A percentile compares a stretch with the other conserved stretches of the same genome.
Conservation (phyloP, 129 eudicot species). For the Silybum marianum region DNA sequence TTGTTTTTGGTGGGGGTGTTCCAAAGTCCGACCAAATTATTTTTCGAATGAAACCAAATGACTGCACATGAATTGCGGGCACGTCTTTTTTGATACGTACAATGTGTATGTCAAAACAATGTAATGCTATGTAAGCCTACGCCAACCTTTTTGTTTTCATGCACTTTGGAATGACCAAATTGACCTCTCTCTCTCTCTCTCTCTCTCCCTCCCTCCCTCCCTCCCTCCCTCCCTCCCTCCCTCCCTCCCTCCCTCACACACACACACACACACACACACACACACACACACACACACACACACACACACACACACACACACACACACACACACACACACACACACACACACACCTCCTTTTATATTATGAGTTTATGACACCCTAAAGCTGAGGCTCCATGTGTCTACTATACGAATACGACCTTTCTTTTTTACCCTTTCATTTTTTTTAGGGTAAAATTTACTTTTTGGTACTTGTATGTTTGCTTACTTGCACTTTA, state of each 20-base stretch:
- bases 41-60: slow-evolving; percentile 34
- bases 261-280: no score
- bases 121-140: slow-evolving; percentile 27
- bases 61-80: slow-evolving; percentile 37
- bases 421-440: slow-evolving; percentile 20
- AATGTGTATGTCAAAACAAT: slow-evolving; percentile 21
- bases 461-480: neutral
- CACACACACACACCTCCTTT: no score
- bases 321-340: no score
- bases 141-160: slow-evolving; percentile 25
- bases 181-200: neutral
- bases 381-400: slow-evolving; percentile 6
- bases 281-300: no score
- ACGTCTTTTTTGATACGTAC: slow-evolving; percentile 31
- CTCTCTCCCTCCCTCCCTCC: neutral
- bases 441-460: slow-evolving; percentile 6
- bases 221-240: no score
- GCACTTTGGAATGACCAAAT: slow-evolving; percentile 3
- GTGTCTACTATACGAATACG: neutral
- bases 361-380: neutral
- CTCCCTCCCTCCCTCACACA: no score
- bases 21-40: slow-evolving; percentile 26
- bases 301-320: no score
- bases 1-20: slow-evolving; percentile 15
- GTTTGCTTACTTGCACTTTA: neutral